Evolutionary conservation across 2,329 filamentous ascomycete genomes (phyloP).

Genomic region (Fonsecaea pugnacius): DNA sequence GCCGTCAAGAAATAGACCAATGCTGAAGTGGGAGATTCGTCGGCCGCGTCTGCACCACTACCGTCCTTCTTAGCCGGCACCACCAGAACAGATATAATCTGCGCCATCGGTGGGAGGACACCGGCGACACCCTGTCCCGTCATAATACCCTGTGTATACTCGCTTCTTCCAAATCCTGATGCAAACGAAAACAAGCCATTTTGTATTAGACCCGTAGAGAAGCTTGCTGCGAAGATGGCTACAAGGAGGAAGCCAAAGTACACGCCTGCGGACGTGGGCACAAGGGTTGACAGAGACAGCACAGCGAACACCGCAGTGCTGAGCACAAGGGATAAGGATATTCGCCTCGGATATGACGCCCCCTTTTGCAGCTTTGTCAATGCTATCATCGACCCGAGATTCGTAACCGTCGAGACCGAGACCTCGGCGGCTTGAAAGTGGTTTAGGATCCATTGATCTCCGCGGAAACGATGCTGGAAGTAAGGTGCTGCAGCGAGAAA

Average conservation of each 20-base stretch:
- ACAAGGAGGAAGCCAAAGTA: conserved; percentile 83
- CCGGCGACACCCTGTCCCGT: conserved; percentile 89
- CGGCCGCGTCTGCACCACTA: conserved; percentile 42
- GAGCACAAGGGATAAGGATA: conserved; percentile 74
- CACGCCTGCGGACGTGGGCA: conserved; percentile 65
- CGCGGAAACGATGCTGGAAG: conserved; percentile 79
- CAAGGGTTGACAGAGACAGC: conserved; percentile 76
- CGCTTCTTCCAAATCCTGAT: conserved; percentile 77
- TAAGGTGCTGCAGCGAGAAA: conserved; percentile 94
- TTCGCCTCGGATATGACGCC: conserved; percentile 86
- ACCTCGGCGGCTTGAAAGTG: conserved; percentile 92
- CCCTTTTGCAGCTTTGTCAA: conserved; percentile 78
- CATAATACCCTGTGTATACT: conserved; percentile 98
- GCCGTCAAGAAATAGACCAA: conserved; percentile 92
- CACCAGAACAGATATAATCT: conserved; percentile 80
- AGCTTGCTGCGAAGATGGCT: conserved; percentile 78
- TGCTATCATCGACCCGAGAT: conserved; percentile 74
- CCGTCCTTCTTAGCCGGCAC: conserved; percentile 53
- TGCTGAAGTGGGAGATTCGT: conserved; percentile 68
- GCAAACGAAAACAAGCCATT: conserved; percentile 95
- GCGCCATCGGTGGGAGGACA: conserved; percentile 82
- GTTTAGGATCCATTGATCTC: conserved; percentile 70
- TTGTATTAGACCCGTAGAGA: conserved; percentile 83
- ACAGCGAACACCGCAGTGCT: conserved; percentile 78
- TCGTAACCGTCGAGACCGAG: conserved; percentile 82